Conservation (phyloP, 2,329 filamentous ascomycete species). For the Hypoxylon sp. region DNA sequence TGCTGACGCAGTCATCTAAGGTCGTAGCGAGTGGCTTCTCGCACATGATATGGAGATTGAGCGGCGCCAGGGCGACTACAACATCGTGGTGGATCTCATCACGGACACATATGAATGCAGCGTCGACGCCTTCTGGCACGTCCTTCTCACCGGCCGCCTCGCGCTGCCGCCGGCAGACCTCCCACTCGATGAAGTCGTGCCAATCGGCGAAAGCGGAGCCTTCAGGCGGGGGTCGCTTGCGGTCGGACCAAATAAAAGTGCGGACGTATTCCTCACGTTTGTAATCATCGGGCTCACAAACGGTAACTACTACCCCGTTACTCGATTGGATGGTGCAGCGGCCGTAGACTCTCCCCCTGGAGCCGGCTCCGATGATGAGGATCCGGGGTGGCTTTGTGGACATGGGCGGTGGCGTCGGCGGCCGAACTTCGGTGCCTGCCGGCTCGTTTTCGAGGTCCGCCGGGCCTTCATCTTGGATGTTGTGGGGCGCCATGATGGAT, state of each 20-base stretch:
- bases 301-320: slow-evolving; percentile 77
- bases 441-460: slow-evolving; percentile 46
- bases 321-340: slow-evolving; percentile 73
- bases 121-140: slow-evolving; percentile 70
- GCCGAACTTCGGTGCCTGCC: slow-evolving; percentile 46
- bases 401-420: slow-evolving; percentile 58
- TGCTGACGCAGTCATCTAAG: slow-evolving; percentile 80
- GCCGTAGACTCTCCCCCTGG: slow-evolving; percentile 81
- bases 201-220: slow-evolving; percentile 80
- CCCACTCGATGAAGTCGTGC: slow-evolving; percentile 81
- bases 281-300: slow-evolving; percentile 84
- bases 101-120: slow-evolving; percentile 74
- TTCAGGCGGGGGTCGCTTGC: slow-evolving; percentile 57
- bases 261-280: slow-evolving; percentile 79
- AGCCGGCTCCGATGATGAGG: slow-evolving; percentile 85
- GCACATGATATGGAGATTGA: slow-evolving; percentile 86
- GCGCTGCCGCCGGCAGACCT: slow-evolving; percentile 70
- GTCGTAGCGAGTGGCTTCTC: slow-evolving; percentile 93
- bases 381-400: slow-evolving; percentile 71
- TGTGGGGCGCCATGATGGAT: slow-evolving; percentile 49
- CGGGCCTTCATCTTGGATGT: slow-evolving; percentile 47
- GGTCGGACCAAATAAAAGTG: slow-evolving; percentile 77
- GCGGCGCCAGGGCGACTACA: slow-evolving; percentile 76
- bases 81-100: slow-evolving; percentile 92
- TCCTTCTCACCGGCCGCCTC: slow-evolving; percentile 60